Conservation (phyloP, 768 basidiomycete species). For the Tylopilus sp. region DNA sequence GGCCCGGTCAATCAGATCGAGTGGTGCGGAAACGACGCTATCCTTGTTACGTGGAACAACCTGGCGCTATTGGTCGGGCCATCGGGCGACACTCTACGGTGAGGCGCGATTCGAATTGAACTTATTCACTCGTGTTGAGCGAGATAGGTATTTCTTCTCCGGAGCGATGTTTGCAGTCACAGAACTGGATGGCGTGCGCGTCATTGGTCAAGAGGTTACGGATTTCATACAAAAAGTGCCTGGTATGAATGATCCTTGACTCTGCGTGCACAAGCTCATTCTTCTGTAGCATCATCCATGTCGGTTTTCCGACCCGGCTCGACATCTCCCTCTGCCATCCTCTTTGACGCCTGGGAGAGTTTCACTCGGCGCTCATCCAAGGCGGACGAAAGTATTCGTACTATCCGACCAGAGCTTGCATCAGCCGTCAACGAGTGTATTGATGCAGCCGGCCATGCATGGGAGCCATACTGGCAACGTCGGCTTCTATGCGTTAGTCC, state of each 20-base stretch:
- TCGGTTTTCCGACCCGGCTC: constrained; percentile 93
- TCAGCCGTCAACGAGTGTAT: constrained; percentile 89
- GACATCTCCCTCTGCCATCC: constrained; percentile 83
- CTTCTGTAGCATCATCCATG: constrained; percentile 59
- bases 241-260: constrained; percentile 40
- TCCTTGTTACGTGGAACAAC: constrained; percentile 79
- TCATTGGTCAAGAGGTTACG: constrained; percentile 73
- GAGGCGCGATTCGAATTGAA: constrained; percentile 27
- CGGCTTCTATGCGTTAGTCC: constrained; percentile 68
- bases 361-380: constrained; percentile 83
- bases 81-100: constrained; percentile 83
- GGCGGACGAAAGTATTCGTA: constrained; percentile 89
- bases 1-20: constrained; percentile 69
- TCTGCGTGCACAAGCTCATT: background rate
- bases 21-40: constrained; percentile 97
- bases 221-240: constrained; percentile 96
- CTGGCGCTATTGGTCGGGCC: constrained; percentile 88
- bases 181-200: constrained; percentile 87
- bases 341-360: constrained; percentile 90
- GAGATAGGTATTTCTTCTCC: constrained; percentile 71
- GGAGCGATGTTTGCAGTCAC: constrained; percentile 76
- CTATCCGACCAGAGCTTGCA: constrained; percentile 81
- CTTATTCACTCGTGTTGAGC: background rate
- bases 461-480: constrained; percentile 88
- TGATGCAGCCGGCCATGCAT: constrained; percentile 90